phyloP scores from a whole-genome alignment of 768 basidiomycete species.

The Gyrodon lividus region DNA sequence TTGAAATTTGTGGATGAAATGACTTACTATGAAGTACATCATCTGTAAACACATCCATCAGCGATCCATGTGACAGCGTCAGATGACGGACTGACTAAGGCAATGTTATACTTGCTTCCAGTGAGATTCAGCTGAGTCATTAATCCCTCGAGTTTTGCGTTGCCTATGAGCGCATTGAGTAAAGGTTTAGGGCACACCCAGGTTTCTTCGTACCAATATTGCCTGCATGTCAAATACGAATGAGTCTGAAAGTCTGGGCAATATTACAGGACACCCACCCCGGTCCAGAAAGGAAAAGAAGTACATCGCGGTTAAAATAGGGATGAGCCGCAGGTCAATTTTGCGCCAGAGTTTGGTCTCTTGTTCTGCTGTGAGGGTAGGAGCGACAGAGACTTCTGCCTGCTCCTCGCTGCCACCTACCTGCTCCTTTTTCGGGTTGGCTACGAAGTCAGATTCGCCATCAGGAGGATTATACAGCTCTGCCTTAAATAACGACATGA shows the following conservation, averaged over 20 bases:
- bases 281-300: conserved; percentile 64
- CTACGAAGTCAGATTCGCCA: too few species aligned
- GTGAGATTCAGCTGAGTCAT: conserved; percentile 51
- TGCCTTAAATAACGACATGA: too few species aligned
- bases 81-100: conserved; percentile 42
- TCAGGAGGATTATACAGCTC: too few species aligned
- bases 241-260: not conserved
- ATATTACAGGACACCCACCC: conserved; percentile 35
- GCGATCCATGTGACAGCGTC: not conserved
- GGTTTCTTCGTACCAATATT: conserved; percentile 47
- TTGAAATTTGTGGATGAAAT: not conserved
- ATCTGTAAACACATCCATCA: conserved; percentile 40
- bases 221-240: conserved; percentile 32
- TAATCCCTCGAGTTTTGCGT: conserved; percentile 67
- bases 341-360: conserved; percentile 58
- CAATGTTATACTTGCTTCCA: conserved; percentile 64
- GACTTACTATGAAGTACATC: conserved; percentile 65
- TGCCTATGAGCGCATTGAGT: conserved; percentile 36
- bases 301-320: conserved; percentile 59
- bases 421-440: not conserved
- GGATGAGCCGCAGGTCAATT: conserved; percentile 56
- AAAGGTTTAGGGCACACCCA: not conserved
- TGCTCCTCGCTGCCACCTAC: not conserved
- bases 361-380: conserved; percentile 31
- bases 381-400: not conserved